Evolutionary conservation across 352 stramenopile genomes (phyloP).

Genomic region (Thraustochytrium aureum): DNA sequence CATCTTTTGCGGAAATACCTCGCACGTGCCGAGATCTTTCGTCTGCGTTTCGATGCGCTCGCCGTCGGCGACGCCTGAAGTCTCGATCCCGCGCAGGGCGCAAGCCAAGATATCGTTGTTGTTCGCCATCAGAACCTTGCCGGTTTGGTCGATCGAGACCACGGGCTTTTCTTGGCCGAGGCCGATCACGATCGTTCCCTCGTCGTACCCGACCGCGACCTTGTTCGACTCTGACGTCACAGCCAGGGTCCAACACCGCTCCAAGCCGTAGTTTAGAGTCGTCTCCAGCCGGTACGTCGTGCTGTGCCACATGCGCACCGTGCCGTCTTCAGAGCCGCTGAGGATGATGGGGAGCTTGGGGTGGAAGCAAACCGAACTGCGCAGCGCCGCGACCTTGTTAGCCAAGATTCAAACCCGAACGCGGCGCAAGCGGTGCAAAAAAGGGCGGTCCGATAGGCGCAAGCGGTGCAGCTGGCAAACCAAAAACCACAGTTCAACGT

Average conservation of each 20-base stretch:
- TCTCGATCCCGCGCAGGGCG: slow-evolving; percentile 57
- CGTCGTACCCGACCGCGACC: slow-evolving; percentile 67
- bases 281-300: slow-evolving; percentile 76
- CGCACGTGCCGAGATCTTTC: slow-evolving; percentile 93
- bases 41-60: slow-evolving; percentile 74
- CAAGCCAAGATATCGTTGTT: slow-evolving; percentile 85
- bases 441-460: too few relatives aligned
- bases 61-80: slow-evolving; percentile 68
- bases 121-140: slow-evolving; percentile 96
- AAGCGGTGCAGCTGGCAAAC: too few relatives aligned
- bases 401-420: too few relatives aligned
- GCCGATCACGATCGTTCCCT: slow-evolving; percentile 94
- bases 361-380: slow-evolving; percentile 93
- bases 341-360: slow-evolving; percentile 97
- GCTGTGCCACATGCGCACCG: slow-evolving; percentile 86
- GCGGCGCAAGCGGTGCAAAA: too few relatives aligned
- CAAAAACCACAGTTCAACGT: too few relatives aligned
- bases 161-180: slow-evolving; percentile 97
- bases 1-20: slow-evolving; percentile 97
- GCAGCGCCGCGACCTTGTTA: too few relatives aligned
- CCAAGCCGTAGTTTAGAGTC: slow-evolving; percentile 99
- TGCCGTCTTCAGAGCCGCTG: slow-evolving; percentile 95
- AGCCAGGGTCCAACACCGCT: slow-evolving; percentile 94
- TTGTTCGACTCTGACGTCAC: slow-evolving; percentile 68
- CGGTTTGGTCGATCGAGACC: slow-evolving; percentile 94